phyloP scores from a whole-genome alignment of 345 rosid species.

The Moricandia moricandioides region DNA sequence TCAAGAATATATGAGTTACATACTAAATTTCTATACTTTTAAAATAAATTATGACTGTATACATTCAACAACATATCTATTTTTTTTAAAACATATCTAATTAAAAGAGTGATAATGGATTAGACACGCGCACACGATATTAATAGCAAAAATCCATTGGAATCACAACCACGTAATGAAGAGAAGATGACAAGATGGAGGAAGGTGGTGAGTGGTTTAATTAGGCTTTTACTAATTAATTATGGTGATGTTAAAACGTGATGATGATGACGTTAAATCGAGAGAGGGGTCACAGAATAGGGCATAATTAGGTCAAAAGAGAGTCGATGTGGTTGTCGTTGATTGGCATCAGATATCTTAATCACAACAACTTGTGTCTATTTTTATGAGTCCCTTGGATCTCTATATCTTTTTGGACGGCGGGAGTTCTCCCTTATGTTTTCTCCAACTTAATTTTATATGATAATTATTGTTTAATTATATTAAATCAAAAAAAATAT shows the following conservation, averaged over 20 bases:
- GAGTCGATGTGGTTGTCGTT: slow-evolving; percentile 22
- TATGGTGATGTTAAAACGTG: slow-evolving; percentile 3
- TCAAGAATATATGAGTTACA: too few species aligned
- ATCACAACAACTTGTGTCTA: slow-evolving; percentile 24
- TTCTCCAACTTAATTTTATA: too few species aligned
- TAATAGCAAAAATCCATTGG: background rate
- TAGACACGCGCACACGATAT: slow-evolving; percentile 5
- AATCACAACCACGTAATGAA: background rate
- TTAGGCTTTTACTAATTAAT: background rate
- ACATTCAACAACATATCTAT: too few species aligned
- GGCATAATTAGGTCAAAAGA: slow-evolving; percentile 11
- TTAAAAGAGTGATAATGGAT: background rate
- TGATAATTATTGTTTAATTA: background rate
- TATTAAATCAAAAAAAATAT: too few species aligned
- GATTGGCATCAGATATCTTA: slow-evolving; percentile 26
- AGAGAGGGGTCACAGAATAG: slow-evolving; percentile 10
- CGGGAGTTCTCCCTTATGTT: slow-evolving; percentile 2
- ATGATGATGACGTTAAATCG: background rate
- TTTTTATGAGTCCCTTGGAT: slow-evolving; percentile 17
- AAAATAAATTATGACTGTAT: too few species aligned
- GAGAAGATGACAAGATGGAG: background rate
- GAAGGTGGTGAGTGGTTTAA: slow-evolving; percentile 5
- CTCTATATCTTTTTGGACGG: slow-evolving; percentile 25
- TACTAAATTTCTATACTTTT: too few species aligned
- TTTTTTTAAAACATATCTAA: too few species aligned